phyloP scores from a whole-genome alignment of 1,284 basidiomycete species.

The Cryptococcus amylolentus region DNA sequence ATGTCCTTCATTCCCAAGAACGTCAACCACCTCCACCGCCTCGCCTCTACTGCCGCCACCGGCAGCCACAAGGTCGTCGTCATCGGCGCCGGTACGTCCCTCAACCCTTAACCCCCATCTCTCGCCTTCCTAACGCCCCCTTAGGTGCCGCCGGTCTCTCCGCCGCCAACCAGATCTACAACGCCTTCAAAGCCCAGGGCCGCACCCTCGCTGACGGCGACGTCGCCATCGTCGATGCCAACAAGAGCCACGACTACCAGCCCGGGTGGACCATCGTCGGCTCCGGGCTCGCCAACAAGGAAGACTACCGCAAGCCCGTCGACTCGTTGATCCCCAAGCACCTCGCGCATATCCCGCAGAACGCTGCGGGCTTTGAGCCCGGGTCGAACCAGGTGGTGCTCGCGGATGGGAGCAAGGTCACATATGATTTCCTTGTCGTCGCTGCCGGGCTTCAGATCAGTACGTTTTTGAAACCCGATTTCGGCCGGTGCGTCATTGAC shows the following conservation, averaged over 20 bases:
- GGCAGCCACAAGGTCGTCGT: constrained; percentile 52
- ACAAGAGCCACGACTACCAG: constrained; percentile 52
- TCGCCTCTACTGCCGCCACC: constrained; percentile 35
- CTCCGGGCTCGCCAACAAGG: constrained; percentile 65
- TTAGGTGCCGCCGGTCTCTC: constrained; percentile 72
- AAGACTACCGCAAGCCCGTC: constrained; percentile 68
- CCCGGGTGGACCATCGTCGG: constrained; percentile 93
- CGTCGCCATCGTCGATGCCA: constrained; percentile 72
- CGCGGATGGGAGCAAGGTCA: constrained; percentile 66
- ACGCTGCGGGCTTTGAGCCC: constrained; percentile 74
- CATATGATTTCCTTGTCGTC: constrained; percentile 85
- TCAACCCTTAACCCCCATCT: neutral
- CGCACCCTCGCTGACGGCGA: constrained; percentile 68
- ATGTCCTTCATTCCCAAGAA: constrained; percentile 4
- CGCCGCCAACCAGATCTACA: constrained; percentile 77
- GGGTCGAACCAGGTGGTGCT: constrained; percentile 66
- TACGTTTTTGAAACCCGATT: constrained; percentile 15
- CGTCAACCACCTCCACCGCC: constrained; percentile 15
- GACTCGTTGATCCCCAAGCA: constrained; percentile 67
- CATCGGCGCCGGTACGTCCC: constrained; percentile 48
- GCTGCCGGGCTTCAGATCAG: constrained; percentile 81
- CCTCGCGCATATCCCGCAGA: constrained; percentile 69
- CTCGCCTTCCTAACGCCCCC: neutral
- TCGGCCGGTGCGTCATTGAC: too few relatives aligned
- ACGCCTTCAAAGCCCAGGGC: constrained; percentile 67